Percentiles rank a stretch among this genome's conserved stretches.
phyloP scores from a whole-genome alignment of 495 filamentous ascomycete species.

The Hypoxylon trugodes region DNA sequence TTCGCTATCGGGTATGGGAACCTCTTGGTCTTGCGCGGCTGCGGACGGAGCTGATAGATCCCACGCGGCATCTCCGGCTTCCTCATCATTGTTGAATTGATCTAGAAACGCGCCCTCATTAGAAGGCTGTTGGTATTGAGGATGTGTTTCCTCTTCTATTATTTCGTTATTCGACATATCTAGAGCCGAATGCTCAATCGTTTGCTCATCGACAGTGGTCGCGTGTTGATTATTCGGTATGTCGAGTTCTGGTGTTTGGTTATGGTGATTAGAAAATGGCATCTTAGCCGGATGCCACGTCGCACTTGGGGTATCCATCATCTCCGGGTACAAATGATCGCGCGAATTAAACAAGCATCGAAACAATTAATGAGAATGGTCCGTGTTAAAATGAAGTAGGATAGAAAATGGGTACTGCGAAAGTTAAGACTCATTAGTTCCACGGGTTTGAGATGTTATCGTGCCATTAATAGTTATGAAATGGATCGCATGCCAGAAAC shows the following conservation, averaged over 20 bases:
- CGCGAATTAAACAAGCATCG: conserved; percentile 44
- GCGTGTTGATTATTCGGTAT: conserved; percentile 8
- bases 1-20: conserved; percentile 22
- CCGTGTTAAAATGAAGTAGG: conserved; percentile 36
- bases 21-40: conserved; percentile 24
- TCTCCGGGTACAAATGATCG: conserved; percentile 46
- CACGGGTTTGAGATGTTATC: conserved; percentile 1
- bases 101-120: conserved; percentile 40
- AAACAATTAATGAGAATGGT: conserved; percentile 39
- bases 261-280: conserved; percentile 54
- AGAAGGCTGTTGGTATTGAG: conserved; percentile 19
- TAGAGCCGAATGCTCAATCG: conserved; percentile 12
- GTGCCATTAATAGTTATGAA: conserved; percentile 3
- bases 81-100: conserved; percentile 41
- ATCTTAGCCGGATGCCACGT: conserved; percentile 66
- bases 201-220: conserved; percentile 11
- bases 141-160: conserved; percentile 39
- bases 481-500: conserved; percentile 31
- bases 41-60: conserved; percentile 19
- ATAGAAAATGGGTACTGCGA: conserved; percentile 46
- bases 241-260: conserved; percentile 26
- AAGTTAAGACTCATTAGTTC: conserved; percentile 28
- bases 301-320: conserved; percentile 52
- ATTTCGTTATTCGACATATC: conserved; percentile 43
- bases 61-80: conserved; percentile 40